Base-by-base conservation (phyloP, 768 basidiomycete species). In the Trametes meyenii region DNA sequence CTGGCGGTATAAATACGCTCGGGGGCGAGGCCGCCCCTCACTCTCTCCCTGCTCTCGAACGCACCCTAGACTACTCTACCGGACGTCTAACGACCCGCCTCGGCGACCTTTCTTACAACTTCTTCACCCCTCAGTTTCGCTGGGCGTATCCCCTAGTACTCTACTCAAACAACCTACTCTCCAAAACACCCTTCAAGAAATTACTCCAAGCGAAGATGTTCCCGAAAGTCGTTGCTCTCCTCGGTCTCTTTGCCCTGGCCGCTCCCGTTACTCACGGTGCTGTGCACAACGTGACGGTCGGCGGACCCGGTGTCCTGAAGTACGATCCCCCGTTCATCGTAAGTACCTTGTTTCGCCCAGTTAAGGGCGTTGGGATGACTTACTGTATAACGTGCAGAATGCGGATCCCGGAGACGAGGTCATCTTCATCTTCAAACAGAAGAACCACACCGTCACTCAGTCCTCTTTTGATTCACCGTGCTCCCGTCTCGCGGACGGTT, bases 381-480 rank as follows among this genome's bases (percentile, higher is more conserved):
- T 2, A 26, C n/a, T 10, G 1, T 17, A 10, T 14, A 1, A 21
- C 2, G 1, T 43, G 5, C 40, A 85, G 84, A 79, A 68, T 60
- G 85, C 80, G 12, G 71, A 68, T 29, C 53, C 71, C 11, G 83
- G 83, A 26, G 85, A 87, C 63, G 67, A 68, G 5, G 73, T 86
- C 29, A 51, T 69, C 42, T 87, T 87, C 67, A 75, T 66, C 24
- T 86, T 87, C 75, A 64, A 76, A 65, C 80, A 82, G 71, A 80
- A 83, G 67, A 87, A 86, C 68, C 85, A 64, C 72, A 85, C 84
- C 6, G 83, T 77, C 19, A 85, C 84, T 1, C 85, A 85, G 62
- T 85, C 83, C 5, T 73, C 81, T 1, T 76, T 87, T n/a, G 73
- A 69, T 0, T 71, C 66, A 12, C 86, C 86, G 4, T 88, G 86